Conservation (phyloP, 164 flowering plant species). For the Magnolia changhungtana region DNA sequence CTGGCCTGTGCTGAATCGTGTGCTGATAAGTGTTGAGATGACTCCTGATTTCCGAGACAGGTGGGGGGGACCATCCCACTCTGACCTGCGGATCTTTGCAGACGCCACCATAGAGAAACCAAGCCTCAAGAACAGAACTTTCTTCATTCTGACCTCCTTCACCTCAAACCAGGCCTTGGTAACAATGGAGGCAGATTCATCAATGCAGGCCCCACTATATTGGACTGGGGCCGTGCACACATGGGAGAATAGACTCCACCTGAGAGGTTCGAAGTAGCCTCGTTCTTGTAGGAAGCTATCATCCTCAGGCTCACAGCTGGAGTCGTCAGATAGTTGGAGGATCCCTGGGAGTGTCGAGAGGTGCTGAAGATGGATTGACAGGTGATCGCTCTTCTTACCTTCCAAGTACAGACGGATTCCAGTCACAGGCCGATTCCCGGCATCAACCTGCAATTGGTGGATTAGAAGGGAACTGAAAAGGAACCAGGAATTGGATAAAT, state of each 20-base stretch:
- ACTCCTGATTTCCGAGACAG: slow-evolving; percentile 61
- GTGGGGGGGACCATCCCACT: slow-evolving; percentile 71
- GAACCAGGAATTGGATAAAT: neutral
- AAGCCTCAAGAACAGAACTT: slow-evolving; percentile 76
- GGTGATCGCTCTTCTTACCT: slow-evolving; percentile 70
- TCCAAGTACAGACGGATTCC: slow-evolving; percentile 82
- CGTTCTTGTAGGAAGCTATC: slow-evolving; percentile 39
- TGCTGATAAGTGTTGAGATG: slow-evolving; percentile 56
- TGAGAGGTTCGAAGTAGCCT: slow-evolving; percentile 68
- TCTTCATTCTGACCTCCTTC: slow-evolving; percentile 58
- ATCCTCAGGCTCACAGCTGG: slow-evolving; percentile 30
- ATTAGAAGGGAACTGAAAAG: slow-evolving; percentile 12
- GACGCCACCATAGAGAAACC: slow-evolving; percentile 73
- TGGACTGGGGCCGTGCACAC: slow-evolving; percentile 82
- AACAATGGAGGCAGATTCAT: slow-evolving; percentile 69
- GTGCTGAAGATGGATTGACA: slow-evolving; percentile 90
- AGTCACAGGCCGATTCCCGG: slow-evolving; percentile 72
- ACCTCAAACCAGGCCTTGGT: slow-evolving; percentile 91
- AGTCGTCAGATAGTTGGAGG: slow-evolving; percentile 58
- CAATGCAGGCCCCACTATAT: slow-evolving; percentile 43
- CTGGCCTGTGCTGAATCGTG: slow-evolving; percentile 47
- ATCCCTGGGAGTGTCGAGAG: slow-evolving; percentile 58
- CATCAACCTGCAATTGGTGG: slow-evolving; percentile 53
- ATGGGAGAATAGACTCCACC: slow-evolving; percentile 78
- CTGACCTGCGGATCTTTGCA: slow-evolving; percentile 62